Conservation (phyloP, 495 filamentous ascomycete genomes). For the Talaromyces thailandensis region DNA sequence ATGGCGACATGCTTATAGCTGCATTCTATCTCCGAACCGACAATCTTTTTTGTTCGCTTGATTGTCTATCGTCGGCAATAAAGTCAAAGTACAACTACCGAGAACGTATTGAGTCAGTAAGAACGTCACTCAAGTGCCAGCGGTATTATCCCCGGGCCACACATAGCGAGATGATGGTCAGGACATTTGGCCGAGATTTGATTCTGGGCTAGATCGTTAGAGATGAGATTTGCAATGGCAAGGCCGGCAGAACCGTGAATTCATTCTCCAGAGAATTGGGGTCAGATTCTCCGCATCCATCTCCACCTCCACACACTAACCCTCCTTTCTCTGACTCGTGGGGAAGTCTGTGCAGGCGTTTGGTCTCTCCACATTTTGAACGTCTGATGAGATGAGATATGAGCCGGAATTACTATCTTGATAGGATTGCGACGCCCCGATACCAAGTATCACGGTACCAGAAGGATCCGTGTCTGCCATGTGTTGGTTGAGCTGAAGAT, state of each 20-base stretch:
- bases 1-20: background rate
- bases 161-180: background rate
- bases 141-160: background rate
- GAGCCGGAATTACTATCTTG: background rate
- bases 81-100: background rate
- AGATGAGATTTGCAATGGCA: background rate
- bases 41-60: background rate
- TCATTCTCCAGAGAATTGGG: background rate
- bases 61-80: background rate
- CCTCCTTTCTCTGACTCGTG: background rate
- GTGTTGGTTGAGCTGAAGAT: background rate
- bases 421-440: background rate
- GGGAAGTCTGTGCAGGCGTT: background rate
- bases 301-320: background rate
- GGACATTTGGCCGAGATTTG: background rate
- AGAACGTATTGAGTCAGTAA: background rate
- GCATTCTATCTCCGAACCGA: background rate
- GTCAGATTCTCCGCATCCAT: background rate
- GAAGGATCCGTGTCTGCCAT: background rate
- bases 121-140: background rate
- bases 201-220: background rate
- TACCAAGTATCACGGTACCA: background rate
- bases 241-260: background rate
- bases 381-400: background rate
- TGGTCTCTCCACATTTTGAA: background rate